Evolutionary conservation across 129 eudicot species (phyloP), one percentile per base, ranked within the genome.

Genomic region (Chrysanthemum seticuspe): DNA sequence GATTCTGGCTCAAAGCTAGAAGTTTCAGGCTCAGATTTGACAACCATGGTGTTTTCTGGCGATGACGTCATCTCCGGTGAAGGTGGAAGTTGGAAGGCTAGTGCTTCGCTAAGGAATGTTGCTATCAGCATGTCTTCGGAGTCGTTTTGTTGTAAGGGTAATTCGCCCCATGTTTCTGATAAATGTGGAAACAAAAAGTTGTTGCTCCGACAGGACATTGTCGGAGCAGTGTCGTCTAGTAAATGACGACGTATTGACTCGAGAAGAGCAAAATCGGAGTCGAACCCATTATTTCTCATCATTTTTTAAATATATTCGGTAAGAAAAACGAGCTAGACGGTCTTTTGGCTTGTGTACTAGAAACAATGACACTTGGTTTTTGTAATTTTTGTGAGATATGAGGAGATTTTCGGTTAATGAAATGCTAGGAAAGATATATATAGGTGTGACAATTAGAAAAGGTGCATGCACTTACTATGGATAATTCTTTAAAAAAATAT

Each of bases 241-340:
- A 90, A 76, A 70, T 87, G 78, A 10, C 76, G 74, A 21, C 83
- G 71, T 5, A 87, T 83, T 0, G 92, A 80, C 58, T 91, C 95
- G 13, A 91, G 86, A 62, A 88, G 78, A 1, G 86, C 87, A 25
- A 78, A 81, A 65, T 91, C 92, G 2, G 89, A 77, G 45, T 82
- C 87, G 12, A 73, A 81, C 70, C 70, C 73, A 50, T 76, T 73
- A 55, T 76, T 69, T 18, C 50, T 63, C 76, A 71, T 70, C 76
- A 72, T 83, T 12, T 83, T 23, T 44, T 53, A 3, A 12, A 53
- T 19, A 31, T 31, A 31, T 3, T 31, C 11, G 13, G 58, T 55
- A 19, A 78, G 2, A 73, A 57, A 18, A 29, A 23, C 4, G 29
- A 50, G 2, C n/a, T 8, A 10, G 40, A 1, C 14, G 7, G 8